Conservation (phyloP, 192 early-diverging fungal genomes). For the Spinellus fusiger region DNA sequence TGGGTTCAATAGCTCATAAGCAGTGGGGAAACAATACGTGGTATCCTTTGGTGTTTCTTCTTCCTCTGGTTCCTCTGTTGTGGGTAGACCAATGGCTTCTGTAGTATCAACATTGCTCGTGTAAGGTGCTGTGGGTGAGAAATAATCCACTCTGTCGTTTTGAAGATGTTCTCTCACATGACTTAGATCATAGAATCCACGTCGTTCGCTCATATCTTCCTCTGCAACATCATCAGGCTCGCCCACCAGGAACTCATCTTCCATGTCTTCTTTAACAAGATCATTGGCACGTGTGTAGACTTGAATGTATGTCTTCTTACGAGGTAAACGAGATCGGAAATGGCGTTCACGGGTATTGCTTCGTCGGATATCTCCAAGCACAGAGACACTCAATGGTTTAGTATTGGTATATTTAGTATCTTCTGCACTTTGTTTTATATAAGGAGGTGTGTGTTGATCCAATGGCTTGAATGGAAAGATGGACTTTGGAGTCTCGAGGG, state of each 20-base stretch:
- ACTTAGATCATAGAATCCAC: not conserved
- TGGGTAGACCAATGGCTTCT: not conserved
- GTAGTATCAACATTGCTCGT: not conserved
- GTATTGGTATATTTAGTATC: not conserved
- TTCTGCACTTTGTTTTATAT: too few relatives aligned
- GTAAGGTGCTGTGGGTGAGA: slow-evolving; percentile 17
- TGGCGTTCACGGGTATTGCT: not conserved
- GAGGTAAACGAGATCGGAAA: slow-evolving; percentile 19
- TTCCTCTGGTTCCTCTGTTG: not conserved
- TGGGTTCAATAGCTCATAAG: not conserved
- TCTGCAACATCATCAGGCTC: slow-evolving; percentile 25
- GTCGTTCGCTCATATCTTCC: slow-evolving; percentile 37
- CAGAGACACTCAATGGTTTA: not conserved
- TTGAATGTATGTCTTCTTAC: slow-evolving; percentile 41
- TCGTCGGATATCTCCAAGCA: not conserved
- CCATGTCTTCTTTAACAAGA: slow-evolving; percentile 49
- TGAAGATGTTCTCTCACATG: not conserved
- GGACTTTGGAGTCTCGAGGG: too few relatives aligned
- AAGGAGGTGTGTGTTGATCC: too few relatives aligned
- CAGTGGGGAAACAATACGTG: not conserved
- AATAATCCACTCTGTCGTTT: slow-evolving; percentile 11
- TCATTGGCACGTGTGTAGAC: slow-evolving; percentile 49
- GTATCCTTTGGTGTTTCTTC: not conserved
- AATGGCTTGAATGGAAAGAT: too few relatives aligned
- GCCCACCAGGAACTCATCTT: slow-evolving; percentile 44